A percentile compares a stretch with the other conserved stretches of the same genome.
phyloP scores from a whole-genome alignment of 2,329 filamentous ascomycete genomes.

The Ceratocystis smalleyi region DNA sequence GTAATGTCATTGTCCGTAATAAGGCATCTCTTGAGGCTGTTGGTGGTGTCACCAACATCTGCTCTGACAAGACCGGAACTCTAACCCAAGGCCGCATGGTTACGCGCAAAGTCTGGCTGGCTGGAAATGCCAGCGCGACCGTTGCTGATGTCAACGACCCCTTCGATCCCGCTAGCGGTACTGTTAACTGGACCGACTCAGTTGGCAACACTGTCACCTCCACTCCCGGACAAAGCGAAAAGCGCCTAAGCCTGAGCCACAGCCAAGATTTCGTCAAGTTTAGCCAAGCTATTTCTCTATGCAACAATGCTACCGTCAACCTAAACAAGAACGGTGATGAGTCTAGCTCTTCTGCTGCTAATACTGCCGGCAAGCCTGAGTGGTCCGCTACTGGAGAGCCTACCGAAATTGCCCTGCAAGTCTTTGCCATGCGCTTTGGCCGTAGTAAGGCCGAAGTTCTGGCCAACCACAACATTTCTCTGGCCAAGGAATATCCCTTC shows the following conservation, averaged over 20 bases:
- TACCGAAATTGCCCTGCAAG: conserved; percentile 59
- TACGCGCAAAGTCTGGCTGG: conserved; percentile 45
- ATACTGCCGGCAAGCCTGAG: conserved; percentile 20
- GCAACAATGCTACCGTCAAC: conserved; percentile 42
- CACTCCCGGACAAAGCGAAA: conserved; percentile 15
- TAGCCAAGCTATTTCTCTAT: conserved; percentile 41
- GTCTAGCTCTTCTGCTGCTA: conserved; percentile 13
- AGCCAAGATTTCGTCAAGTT: conserved; percentile 30
- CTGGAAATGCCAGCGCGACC: conserved; percentile 35
- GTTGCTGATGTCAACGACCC: conserved; percentile 42
- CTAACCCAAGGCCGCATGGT: conserved; percentile 53
- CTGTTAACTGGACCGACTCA: conserved; percentile 29
- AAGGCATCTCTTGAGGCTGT: conserved; percentile 51
- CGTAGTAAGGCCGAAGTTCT: conserved; percentile 31
- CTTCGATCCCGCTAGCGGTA: conserved; percentile 45
- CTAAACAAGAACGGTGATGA: conserved; percentile 24
- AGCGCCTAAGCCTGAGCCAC: conserved; percentile 15
- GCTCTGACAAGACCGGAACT: conserved; percentile 56
- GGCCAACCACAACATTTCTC: conserved; percentile 27
- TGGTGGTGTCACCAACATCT: conserved; percentile 54
- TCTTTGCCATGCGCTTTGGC: conserved; percentile 54
- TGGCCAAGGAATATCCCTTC: conserved; percentile 54
- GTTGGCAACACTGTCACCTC: conserved; percentile 19
- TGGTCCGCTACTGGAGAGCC: conserved; percentile 51
- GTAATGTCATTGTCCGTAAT: conserved; percentile 50